Conservation (phyloP, 352 stramenopile species). For the Phytophthora macrochlamydospora region DNA sequence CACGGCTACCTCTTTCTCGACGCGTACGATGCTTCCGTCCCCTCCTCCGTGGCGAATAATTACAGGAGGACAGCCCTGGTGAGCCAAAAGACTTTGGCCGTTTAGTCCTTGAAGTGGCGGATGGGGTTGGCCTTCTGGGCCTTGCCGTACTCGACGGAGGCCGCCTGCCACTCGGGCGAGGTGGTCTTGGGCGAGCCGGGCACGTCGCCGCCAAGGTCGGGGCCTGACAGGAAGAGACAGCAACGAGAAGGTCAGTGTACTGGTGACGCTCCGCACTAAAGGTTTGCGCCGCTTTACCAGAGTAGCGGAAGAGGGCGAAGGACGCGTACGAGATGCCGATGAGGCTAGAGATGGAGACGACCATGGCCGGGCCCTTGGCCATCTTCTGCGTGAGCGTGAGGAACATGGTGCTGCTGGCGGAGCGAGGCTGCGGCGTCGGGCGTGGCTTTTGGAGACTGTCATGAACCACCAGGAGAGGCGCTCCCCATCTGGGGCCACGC, state of each 20-base stretch:
- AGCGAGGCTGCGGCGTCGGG: conserved; percentile 6
- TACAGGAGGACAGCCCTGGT: conserved; percentile 23
- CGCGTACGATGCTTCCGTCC: conserved; percentile 1
- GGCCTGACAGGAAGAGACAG: conserved; percentile 37
- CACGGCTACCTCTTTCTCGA: background rate
- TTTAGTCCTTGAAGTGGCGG: conserved; percentile 83
- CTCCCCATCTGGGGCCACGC: conserved; percentile 29
- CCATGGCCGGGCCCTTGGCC: conserved; percentile 63
- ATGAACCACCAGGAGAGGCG: conserved; percentile 34
- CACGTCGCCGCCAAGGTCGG: conserved; percentile 58
- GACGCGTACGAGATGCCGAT: conserved; percentile 47
- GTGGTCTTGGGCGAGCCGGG: conserved; percentile 71
- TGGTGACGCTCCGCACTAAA: no score
- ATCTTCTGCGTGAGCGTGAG: conserved; percentile 73
- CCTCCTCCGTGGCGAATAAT: conserved; percentile 31
- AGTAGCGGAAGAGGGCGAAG: conserved; percentile 68
- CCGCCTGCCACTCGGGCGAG: conserved; percentile 74
- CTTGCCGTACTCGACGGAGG: conserved; percentile 77
- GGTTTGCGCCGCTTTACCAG: conserved; percentile 39
- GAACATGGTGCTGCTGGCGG: conserved; percentile 44
- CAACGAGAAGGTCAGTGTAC: no score
- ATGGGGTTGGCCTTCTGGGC: conserved; percentile 88
- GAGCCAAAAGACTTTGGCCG: conserved; percentile 13
- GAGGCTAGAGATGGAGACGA: conserved; percentile 43
- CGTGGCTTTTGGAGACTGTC: conserved; percentile 34